Conservation (phyloP, 2,329 filamentous ascomycete genomes). For the Lachnellula willkommii region DNA sequence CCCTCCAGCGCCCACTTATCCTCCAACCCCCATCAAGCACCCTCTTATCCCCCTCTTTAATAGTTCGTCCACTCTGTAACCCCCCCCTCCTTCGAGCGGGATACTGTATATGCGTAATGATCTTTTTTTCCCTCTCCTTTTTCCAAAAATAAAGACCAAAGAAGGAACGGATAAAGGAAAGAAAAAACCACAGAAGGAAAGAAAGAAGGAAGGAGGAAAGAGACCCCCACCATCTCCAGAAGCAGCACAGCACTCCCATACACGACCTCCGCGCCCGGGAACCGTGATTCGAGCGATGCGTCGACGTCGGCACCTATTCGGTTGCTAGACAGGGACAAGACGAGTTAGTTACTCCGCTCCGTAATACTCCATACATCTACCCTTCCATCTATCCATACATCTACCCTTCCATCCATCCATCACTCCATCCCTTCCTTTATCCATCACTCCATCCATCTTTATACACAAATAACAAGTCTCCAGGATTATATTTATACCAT, state of each 20-base stretch:
- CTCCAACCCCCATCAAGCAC: constrained; percentile 43
- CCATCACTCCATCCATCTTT: neutral
- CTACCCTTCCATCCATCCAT: no score
- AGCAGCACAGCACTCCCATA: constrained; percentile 34
- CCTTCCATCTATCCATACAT: no score
- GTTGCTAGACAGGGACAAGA: constrained; percentile 26
- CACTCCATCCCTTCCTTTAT: neutral
- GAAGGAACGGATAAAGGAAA: no score
- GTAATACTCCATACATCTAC: no score
- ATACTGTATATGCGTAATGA: constrained; percentile 25
- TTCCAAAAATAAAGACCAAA: no score
- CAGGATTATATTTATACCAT: no score
- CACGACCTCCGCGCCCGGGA: constrained; percentile 40
- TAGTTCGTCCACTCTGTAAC: constrained; percentile 34
- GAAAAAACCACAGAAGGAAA: neutral
- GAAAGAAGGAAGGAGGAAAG: neutral
- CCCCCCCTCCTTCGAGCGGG: constrained; percentile 41
- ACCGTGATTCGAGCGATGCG: constrained; percentile 35
- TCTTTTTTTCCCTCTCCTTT: neutral
- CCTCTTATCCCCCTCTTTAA: constrained; percentile 44
- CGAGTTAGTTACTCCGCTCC: no score
- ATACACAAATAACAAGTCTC: no score
- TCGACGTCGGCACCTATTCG: constrained; percentile 42
- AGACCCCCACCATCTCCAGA: constrained; percentile 41
- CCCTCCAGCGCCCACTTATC: constrained; percentile 36